A percentile compares a stretch with the other conserved stretches of the same genome.
phyloP scores from a whole-genome alignment of 768 basidiomycete genomes.

The Rubroboletus satanas region DNA sequence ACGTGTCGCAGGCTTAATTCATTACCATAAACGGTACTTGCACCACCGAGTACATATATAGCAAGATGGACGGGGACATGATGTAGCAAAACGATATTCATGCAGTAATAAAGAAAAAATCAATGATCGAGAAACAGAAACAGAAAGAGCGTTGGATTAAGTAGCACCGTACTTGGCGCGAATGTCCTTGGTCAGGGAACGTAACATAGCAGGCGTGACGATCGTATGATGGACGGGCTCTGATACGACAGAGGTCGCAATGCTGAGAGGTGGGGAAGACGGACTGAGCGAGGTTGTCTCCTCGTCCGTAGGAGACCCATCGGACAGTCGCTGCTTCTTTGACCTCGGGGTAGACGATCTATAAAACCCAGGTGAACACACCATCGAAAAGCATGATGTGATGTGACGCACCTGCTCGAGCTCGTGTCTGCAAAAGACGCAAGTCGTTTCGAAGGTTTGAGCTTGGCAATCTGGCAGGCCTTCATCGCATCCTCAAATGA shows the following conservation, averaged over 20 bases:
- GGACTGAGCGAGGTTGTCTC: slow-evolving; percentile 23
- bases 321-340: slow-evolving; percentile 46
- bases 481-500: slow-evolving; percentile 37
- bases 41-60: neutral
- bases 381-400: neutral
- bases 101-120: neutral
- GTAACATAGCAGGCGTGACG: slow-evolving; percentile 65
- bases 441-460: slow-evolving; percentile 46
- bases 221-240: slow-evolving; percentile 31
- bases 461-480: slow-evolving; percentile 37
- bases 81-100: neutral
- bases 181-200: slow-evolving; percentile 33
- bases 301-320: slow-evolving; percentile 30
- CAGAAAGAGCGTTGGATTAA: neutral
- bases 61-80: slow-evolving; percentile 4
- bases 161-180: slow-evolving; percentile 30
- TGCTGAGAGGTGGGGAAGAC: slow-evolving; percentile 45
- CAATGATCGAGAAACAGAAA: slow-evolving; percentile 6
- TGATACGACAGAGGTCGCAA: slow-evolving; percentile 39
- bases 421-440: slow-evolving; percentile 41
- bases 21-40: slow-evolving; percentile 16
- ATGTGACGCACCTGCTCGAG: slow-evolving; percentile 36
- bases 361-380: slow-evolving; percentile 5
- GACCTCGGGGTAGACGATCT: slow-evolving; percentile 24
- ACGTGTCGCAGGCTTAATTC: neutral